Base-by-base conservation (phyloP, 345 rosid genomes). In the Barbarea vulgaris region DNA sequence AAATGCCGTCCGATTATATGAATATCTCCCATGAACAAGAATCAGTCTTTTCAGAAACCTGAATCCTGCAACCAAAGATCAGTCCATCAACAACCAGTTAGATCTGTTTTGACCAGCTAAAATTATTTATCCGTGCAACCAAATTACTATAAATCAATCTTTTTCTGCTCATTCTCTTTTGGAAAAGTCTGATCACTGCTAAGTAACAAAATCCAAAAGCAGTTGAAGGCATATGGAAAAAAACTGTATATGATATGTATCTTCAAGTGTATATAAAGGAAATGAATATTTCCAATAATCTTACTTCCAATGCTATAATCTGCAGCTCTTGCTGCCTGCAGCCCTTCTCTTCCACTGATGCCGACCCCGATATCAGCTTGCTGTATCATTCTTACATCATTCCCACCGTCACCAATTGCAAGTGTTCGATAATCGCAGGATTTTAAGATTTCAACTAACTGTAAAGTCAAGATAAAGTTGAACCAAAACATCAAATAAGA, bases 361-460 rank as follows among this genome's bases (percentile, higher is more conserved):
- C 99, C 97, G 62, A 95, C 95, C 36, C 99, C 98, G 27, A 95
- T 90, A 75, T 93, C 99, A 69, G 99, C 97, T 84, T 95, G 93
- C 67, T 95, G 99, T 76, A 95, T 95, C 99, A 95, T 95, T 83
- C 96, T 85, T 83, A 95, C 98, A 83, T 95, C 99, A 88, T 95
- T 95, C 63, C 99, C 99, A 69, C 98, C 99, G 73, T 95, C 98
- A 66, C 98, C 99, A 85, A 93, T 87, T 18, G 99, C 99, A 75
- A 95, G 82, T 33, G 96, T 93, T 82, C 98, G 85, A 82, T 95
- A 95, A 74, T 95, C 98, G 51, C 99, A 90, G 52, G 92, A 92
- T 84, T 91, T 95, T 64, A 95, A 78, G 54, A 95, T 86, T 77
- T 92, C 85, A 72, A 95, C 99, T 53, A 95, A 94, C 98, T 93